Evolutionary conservation across 2,329 filamentous ascomycete genomes (phyloP).

Genomic region (Aspergillus persii): DNA sequence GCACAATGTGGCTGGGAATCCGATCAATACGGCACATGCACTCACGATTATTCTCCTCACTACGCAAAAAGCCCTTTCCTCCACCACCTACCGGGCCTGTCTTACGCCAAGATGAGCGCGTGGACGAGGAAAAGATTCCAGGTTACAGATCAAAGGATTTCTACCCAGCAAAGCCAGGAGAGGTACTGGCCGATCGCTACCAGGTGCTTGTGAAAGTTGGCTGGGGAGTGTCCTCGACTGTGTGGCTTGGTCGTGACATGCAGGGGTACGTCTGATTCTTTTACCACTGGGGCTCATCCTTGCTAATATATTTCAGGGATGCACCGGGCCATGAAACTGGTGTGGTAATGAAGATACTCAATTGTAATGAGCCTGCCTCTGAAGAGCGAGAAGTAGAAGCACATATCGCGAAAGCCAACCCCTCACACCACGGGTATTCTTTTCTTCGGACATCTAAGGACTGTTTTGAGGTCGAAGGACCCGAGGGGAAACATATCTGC

Average conservation of each 20-base stretch:
- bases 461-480: slow-evolving; percentile 15
- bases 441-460: slow-evolving; percentile 21
- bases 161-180: slow-evolving; percentile 40
- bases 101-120: slow-evolving; percentile 10
- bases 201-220: slow-evolving; percentile 43
- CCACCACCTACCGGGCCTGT: not conserved
- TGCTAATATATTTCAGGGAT: slow-evolving; percentile 4
- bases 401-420: slow-evolving; percentile 24
- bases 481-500: slow-evolving; percentile 31
- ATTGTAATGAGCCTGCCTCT: too few species aligned
- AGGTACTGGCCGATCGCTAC: slow-evolving; percentile 38
- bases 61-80: not conserved
- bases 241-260: slow-evolving; percentile 45
- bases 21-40: not conserved
- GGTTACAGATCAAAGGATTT: slow-evolving; percentile 37
- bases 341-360: slow-evolving; percentile 18
- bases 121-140: slow-evolving; percentile 43
- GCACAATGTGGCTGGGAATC: not conserved
- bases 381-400: slow-evolving; percentile 26
- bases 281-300: not conserved
- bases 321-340: slow-evolving; percentile 13
- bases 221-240: slow-evolving; percentile 43
- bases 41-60: not conserved
- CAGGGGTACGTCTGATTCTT: slow-evolving; percentile 12
- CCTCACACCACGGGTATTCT: slow-evolving; percentile 21